Evolutionary conservation across 2,329 filamentous ascomycete species (phyloP), one percentile per base, ranked within the genome.

Genomic region (Ploettnerulaceae sp.): DNA sequence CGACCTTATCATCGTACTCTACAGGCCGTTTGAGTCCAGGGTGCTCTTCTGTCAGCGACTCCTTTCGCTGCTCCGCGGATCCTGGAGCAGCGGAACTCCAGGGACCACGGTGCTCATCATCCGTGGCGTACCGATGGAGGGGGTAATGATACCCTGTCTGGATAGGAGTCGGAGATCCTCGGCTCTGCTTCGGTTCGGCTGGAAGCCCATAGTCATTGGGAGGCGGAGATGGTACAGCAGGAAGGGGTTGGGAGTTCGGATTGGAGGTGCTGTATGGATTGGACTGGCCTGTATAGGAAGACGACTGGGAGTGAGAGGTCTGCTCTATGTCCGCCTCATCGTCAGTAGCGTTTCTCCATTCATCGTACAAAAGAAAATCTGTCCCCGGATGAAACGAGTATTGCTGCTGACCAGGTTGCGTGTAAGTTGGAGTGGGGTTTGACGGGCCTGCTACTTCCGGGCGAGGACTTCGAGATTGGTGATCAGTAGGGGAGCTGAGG

Each of bases 1-100:
- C 25, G 32, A 53, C 28, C 26, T 48, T 50, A 17, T 53, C 51
- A 3, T 22, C 39, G 11, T 37, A 41, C 7, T 25, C 35, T 22
- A 31, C 33, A 18, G 47, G 39, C 4, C 24, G 7, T 17, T 45
- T 26, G 15, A 48, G 7, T 20, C 33, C 49, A 2, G 49, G 49
- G n/a, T 45, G 25, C 11, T 39, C 41, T 12, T 33, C 26, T 5
- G 28, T 28, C 4, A 52, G 33, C 12, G 22, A 24, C 11, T 37
- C 17, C 11, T 31, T 44, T 17, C 44, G 48, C 20, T 28, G 32
- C 14, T 47, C 40, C 9, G 46, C 28, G 7, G 24, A 17, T 1
- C 29, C 42, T 12, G 34, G 38, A 9, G 43, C 22, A 18, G 22
- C 34, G 5, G 45, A 14, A 29, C 32, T 44, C 41, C 41, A 44